Evolutionary conservation across 306 rosid genomes (phyloP).

Genomic region (Abrus pulchellus): DNA sequence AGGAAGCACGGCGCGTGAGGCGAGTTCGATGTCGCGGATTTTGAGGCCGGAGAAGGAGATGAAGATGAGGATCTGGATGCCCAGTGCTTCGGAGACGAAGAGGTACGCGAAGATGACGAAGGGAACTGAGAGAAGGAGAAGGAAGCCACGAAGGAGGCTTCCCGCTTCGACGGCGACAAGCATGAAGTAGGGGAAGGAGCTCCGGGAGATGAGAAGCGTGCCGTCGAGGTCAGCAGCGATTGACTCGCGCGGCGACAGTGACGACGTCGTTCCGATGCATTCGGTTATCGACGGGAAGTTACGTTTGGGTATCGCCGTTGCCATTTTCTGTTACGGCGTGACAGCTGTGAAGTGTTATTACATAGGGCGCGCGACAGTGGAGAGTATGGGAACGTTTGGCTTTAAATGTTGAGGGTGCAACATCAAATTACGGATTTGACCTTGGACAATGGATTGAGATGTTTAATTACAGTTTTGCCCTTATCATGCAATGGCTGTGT

Average conservation of each 20-base stretch:
- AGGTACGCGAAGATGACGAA: slow-evolving; percentile 76
- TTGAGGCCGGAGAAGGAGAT: slow-evolving; percentile 92
- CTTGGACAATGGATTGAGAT: not conserved
- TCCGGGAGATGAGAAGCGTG: slow-evolving; percentile 76
- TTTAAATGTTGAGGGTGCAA: slow-evolving; percentile 60
- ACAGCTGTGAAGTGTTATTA: slow-evolving; percentile 17
- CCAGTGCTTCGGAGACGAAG: slow-evolving; percentile 88
- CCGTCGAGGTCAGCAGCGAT: slow-evolving; percentile 97
- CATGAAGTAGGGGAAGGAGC: slow-evolving; percentile 96
- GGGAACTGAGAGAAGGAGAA: slow-evolving; percentile 90
- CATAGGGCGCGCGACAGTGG: slow-evolving; percentile 11
- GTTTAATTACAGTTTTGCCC: not conserved
- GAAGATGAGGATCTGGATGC: slow-evolving; percentile 94
- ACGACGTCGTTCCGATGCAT: slow-evolving; percentile 50
- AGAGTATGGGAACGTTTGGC: slow-evolving; percentile 38
- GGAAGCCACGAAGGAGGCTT: slow-evolving; percentile 85
- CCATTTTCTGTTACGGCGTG: slow-evolving; percentile 43
- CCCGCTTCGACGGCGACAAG: slow-evolving; percentile 97
- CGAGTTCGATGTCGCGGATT: slow-evolving; percentile 93
- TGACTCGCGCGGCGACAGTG: slow-evolving; percentile 55
- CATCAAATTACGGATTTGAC: slow-evolving; percentile 38
- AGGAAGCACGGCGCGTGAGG: slow-evolving; percentile 90
- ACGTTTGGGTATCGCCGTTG: slow-evolving; percentile 53
- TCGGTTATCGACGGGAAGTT: slow-evolving; percentile 66
- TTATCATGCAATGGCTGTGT: not conserved